These are phyloP conservation scores for Hanseniaspora mollemarum DNA, from an alignment of 805 yeast species.

Conservation along the genomic window DNA sequence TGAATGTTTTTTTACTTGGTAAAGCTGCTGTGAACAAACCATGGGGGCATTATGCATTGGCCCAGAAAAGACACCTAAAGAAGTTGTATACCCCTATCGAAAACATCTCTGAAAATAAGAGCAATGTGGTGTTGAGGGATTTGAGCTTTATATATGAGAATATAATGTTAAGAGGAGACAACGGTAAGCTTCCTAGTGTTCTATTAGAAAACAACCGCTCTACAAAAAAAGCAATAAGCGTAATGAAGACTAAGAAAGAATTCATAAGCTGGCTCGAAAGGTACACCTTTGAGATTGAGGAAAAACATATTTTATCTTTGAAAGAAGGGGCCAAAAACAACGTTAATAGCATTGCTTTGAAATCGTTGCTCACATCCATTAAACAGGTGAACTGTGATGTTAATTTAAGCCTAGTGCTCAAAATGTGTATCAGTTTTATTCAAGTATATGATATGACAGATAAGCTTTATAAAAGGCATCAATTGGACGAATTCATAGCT, in stretches of 20 bases:
- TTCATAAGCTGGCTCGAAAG: slow-evolving; percentile 12
- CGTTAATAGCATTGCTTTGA: slow-evolving; percentile 8
- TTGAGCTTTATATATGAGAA: slow-evolving; percentile 16
- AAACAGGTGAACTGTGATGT: slow-evolving; percentile 14
- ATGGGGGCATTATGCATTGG: neutral
- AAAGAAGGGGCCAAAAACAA: neutral
- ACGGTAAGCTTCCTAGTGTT: neutral
- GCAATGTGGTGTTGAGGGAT: slow-evolving; percentile 19
- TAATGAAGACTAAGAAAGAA: slow-evolving; percentile 8
- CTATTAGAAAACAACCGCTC: slow-evolving; percentile 9
- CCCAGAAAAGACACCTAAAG: slow-evolving; percentile 19
- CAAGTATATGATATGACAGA: slow-evolving; percentile 6
- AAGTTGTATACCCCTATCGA: slow-evolving; percentile 25
- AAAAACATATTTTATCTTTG: slow-evolving; percentile 1
- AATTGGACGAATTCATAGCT: slow-evolving; percentile 4
- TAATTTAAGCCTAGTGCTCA: slow-evolving; percentile 1
- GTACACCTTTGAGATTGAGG: slow-evolving; percentile 11
- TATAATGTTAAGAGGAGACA: slow-evolving; percentile 1
- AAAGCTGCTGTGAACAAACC: too few relatives aligned
- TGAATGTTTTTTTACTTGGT: too few relatives aligned
- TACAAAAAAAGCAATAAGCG: slow-evolving; percentile 5
- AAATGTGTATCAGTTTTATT: slow-evolving; percentile 8
- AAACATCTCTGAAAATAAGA: slow-evolving; percentile 18
- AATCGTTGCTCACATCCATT: slow-evolving; percentile 4
- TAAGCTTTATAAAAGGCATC: neutral